Evolutionary conservation across 2,329 filamentous ascomycete species (phyloP), one percentile per base, ranked within the genome.

Genomic region (Exophiala alcalophila): DNA sequence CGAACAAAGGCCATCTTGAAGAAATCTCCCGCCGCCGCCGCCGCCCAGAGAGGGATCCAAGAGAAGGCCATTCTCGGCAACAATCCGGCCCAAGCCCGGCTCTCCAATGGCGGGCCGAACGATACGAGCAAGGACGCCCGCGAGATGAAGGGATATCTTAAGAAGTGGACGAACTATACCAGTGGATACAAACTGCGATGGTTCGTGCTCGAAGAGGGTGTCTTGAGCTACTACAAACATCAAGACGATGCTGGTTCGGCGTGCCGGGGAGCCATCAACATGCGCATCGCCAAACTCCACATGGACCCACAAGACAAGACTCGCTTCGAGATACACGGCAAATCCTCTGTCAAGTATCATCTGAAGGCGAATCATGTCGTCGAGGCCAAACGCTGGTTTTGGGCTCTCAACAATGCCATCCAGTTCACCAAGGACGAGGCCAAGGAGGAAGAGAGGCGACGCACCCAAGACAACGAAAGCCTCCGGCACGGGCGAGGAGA

Each of bases 111-210:
- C 18, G 66, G 69, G 2, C 72, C 81, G 11, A 64, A 65, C 34
- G 70, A 73, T 11, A 65, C 78, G 45, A 85, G 84, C 18, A 89
- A 91, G 54, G 92, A 98, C 60, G 85, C 86, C 12, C 78, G 90
- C 33, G 91, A 97, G 66, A 97, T 98, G 86, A 96, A 94, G 69
- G 92, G 92, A 5, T 98, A 97, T 63, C 73, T 98, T 43, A 97
- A 96, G 69, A 98, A 98, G 65, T 98, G 92, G 92, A 98, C 92
- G 33, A 98, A 98, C 63, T 98, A 98, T 63, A 90, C 91, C 15
- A 90, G 86, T 61, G 92, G 92, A 6, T 98, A 96, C 69, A 95
- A 98, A 68, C 66, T 98, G 52, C 78, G 92, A 47, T 98, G 91
- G 90, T 98, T 98, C 61, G 92, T 97, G 10, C 78, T 98, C 6